A percentile compares a stretch with the other conserved stretches of the same genome.
Conservation (phyloP, 176 grass and related monocot genomes). For the Microstegium vimineum region DNA sequence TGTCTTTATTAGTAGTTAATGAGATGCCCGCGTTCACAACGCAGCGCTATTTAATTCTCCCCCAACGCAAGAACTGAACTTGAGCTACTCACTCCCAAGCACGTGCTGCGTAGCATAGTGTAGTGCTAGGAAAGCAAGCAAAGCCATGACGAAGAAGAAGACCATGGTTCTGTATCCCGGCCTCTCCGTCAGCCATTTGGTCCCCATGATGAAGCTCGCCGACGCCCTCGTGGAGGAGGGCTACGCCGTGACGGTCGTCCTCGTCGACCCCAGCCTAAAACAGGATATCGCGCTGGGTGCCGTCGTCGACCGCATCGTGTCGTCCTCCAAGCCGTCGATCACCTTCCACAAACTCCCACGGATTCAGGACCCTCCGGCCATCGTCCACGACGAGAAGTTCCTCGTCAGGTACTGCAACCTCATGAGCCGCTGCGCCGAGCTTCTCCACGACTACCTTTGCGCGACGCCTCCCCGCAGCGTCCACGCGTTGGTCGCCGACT, state of each 20-base stretch:
- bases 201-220: conserved; percentile 44
- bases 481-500: conserved; percentile 34
- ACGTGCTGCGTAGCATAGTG: too few relatives aligned
- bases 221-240: conserved; percentile 14
- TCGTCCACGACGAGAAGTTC: not conserved
- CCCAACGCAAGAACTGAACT: too few relatives aligned
- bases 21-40: too few relatives aligned
- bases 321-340: too few relatives aligned
- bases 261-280: conserved; percentile 10
- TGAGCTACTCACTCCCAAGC: too few relatives aligned
- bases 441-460: conserved; percentile 24
- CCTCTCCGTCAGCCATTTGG: conserved; percentile 26
- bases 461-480: not conserved
- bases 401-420: not conserved
- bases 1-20: too few relatives aligned
- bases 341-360: conserved; percentile 25
- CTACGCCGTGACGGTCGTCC: conserved; percentile 15
- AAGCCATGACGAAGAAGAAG: too few relatives aligned
- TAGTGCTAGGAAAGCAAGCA: too few relatives aligned
- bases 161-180: conserved; percentile 36
- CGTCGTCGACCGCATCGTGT: conserved; percentile 17
- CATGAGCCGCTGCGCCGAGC: conserved; percentile 7
- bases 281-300: not conserved
- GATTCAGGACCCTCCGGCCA: not conserved
- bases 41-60: too few relatives aligned